Evolutionary conservation across 2,329 filamentous ascomycete genomes (phyloP), one percentile per base, ranked within the genome.

Genomic region (Neophaeococcomyces mojaviensis): DNA sequence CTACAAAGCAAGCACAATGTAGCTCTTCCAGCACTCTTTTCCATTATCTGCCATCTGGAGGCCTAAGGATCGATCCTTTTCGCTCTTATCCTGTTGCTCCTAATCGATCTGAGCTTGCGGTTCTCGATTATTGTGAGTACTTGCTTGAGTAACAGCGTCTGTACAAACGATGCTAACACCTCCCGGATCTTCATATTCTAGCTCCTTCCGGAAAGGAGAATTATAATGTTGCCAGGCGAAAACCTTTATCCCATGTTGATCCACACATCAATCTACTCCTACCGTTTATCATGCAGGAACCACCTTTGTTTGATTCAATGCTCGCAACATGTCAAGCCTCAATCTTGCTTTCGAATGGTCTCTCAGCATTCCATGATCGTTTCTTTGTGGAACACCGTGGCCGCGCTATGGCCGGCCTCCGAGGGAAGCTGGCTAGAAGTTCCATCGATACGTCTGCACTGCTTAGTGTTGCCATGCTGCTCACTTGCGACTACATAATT

Each of bases 331-430:
- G 54, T 41, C 50, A 51, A 34, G 52, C 50, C 3, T 52, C 52
- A 4, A 46, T 56, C 22, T 47, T 53, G 3, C 47, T 56, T 4
- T 55, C 50, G 9, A 46, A 47, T 16, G 54, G 49, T 5, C 36
- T 45, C 15, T 46, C 50, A 3, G 39, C 49, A n/a, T 49, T 47
- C 24, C 47, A 53, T 8, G 52, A 56, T 33, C 33, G 32, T 12
- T 48, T 51, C n/a, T 55, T 55, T 36, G 46, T 56, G 12, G 45
- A 48, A n/a, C 51, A 55, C 35, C 54, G 54, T 7, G 52, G 50
- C 22, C 48, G 49, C 28, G 50, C 52, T 3, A 52, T 56, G 16
- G 43, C 52, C 1, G 44, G 41, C 9, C 50, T 56, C 18, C 53
- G 50, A 18, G 28, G 28, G 22, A 50, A 46, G 28, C 41, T 56